Base-by-base conservation (phyloP, 2,329 filamentous ascomycete genomes). In the Talaromyces sp. region DNA sequence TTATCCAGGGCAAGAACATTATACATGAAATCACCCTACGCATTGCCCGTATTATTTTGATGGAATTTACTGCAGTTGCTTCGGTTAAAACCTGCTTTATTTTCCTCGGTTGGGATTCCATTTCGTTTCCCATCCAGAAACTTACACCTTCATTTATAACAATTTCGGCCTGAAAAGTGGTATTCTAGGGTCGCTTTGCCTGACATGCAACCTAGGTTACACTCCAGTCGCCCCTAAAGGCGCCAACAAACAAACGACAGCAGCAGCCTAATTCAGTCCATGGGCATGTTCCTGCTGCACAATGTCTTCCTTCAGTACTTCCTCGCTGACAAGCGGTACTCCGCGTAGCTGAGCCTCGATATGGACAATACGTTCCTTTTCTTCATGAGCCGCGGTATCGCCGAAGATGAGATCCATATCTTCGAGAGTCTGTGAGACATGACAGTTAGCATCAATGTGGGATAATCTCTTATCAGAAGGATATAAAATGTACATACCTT, bases 381-480 rank as follows among this genome's bases (percentile, higher is more conserved):
- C 73, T 60, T 74, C 68, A 28, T 74, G 66, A 1, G 70, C 71
- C 15, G 65, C 66, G 1, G 67, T 73, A 51, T 77, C 75, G 2
- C 72, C 71, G 56, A 77, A 77, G 35, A 76, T 73, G 37, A 73
- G 72, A 45, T 84, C 81, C 75, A 84, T 82, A 60, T 84, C 77
- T 66, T 84, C 81, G 11, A 85, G 74, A 5, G 77, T 83, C 63
- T 73, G 37, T 11, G 28, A 11, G 35, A 53, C 43, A 33, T 48
- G 2, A 9, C 25, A 19, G 17, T 48, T 33, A 48, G 45, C 7
- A 28, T 33, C n/a, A 33, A 48, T 1, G 17, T n/a, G n/a, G n/a
- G n/a, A n/a, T n/a, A n/a, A n/a, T n/a, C n/a, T n/a, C n/a, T n/a
- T n/a, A n/a, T n/a, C n/a, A n/a, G n/a, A n/a, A n/a, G n/a, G n/a